phyloP scores from a whole-genome alignment of 805 yeast species.

The Lipomyces lipofer region DNA sequence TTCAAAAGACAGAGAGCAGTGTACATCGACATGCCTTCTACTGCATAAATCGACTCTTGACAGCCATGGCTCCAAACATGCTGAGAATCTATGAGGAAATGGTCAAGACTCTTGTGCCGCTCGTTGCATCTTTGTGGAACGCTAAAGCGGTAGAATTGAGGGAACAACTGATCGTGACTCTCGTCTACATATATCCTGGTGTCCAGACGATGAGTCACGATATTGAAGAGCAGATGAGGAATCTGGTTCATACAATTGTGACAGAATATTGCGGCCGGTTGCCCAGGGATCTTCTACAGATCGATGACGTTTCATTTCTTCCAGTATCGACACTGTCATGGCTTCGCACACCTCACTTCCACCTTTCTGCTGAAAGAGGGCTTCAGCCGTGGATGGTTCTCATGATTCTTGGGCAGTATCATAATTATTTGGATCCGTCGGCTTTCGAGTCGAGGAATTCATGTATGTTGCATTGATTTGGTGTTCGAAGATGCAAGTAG shows the following conservation, averaged over 20 bases:
- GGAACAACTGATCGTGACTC: constrained; percentile 18
- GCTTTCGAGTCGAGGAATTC: neutral
- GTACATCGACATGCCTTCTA: constrained; percentile 12
- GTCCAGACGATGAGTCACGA: neutral
- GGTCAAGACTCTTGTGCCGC: constrained; percentile 1
- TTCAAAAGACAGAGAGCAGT: constrained; percentile 12
- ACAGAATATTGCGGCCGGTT: constrained; percentile 13
- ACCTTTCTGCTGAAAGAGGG: constrained; percentile 8
- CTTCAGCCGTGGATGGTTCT: constrained; percentile 15
- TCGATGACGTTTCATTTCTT: constrained; percentile 15
- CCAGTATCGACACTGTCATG: neutral
- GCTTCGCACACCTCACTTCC: constrained; percentile 9
- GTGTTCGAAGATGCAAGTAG: no score
- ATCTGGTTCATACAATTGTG: constrained; percentile 4
- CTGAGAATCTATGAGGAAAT: neutral
- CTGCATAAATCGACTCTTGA: constrained; percentile 11
- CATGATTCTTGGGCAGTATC: constrained; percentile 14
- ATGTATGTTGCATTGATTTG: neutral
- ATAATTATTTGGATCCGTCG: constrained; percentile 2
- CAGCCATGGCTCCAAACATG: constrained; percentile 1
- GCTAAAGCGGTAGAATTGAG: constrained; percentile 5
- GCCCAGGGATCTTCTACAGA: constrained; percentile 13
- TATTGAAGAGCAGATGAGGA: constrained; percentile 4
- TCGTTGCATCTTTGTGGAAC: constrained; percentile 14
- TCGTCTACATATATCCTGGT: constrained; percentile 12